Evolutionary conservation across 2,329 filamentous ascomycete species (phyloP), one percentile per base, ranked within the genome.

Genomic region (Graphiopsis chlorocephala): DNA sequence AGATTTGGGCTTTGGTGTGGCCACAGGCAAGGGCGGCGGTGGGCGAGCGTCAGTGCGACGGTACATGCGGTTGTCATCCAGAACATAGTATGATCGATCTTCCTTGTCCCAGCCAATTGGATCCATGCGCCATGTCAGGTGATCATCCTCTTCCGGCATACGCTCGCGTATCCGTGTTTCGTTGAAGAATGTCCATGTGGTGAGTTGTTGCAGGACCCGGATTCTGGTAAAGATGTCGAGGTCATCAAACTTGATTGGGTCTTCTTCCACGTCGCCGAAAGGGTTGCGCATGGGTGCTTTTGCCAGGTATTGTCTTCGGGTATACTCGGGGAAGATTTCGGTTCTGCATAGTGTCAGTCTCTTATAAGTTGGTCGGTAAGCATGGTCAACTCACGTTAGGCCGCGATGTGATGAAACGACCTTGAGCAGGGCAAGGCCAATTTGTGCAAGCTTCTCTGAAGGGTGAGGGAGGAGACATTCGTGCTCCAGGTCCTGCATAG

Each of bases 41-140:
- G 86, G 82, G 0, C 87, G 86, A 28, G 90, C 85, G 66, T 96
- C 91, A n/a, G 91, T 92, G 67, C 90, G 84, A 64, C 93, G 90
- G 76, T 99, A 99, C 48, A 99, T 82, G 67, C 95, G 87, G 72
- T 97, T 96, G 75, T 99, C 95, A 72, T 98, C 94, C 3, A 99
- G 85, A 3, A 98, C 89, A 73, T 90, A 96, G 75, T 98, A 96
- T 38, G 88, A 88, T 42, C 92, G 89, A 68, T 96, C 93, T 55
- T 97, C 84, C 25, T 87, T 84, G 76, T 99, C 95, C 88, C 92
- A 98, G 11, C 95, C 95, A 67, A 90, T 88, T 0, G 91, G 90
- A 72, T 94, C 91, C 69, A 95, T 92, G 68, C 82, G 82, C 83
- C 83, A 68, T 52, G 48, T 63, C 15, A 71, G 62, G 48, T 67